These are phyloP conservation scores for Babesia gibsoni DNA, from an alignment of 169 alveolate species.

Conservation along the genomic window DNA sequence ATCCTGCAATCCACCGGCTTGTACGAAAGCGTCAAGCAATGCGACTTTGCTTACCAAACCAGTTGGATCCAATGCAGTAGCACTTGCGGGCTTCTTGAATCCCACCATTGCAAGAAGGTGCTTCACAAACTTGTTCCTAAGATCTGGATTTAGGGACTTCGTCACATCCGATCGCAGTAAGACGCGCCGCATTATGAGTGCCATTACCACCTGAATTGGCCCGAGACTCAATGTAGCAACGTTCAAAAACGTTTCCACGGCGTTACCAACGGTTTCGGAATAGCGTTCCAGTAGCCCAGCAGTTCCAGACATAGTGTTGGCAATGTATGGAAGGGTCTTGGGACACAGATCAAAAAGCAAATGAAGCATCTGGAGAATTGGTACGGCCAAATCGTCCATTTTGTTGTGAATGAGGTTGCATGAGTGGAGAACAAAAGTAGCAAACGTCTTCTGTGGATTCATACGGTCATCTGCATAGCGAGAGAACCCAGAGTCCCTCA, in stretches of 20 bases:
- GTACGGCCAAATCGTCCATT: constrained; percentile 61
- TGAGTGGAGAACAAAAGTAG: constrained; percentile 67
- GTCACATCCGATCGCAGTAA: constrained; percentile 35
- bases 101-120: constrained; percentile 29
- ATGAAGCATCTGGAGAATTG: constrained; percentile 34
- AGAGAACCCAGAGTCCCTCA: constrained; percentile 68
- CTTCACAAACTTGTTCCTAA: constrained; percentile 8
- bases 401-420: constrained; percentile 68
- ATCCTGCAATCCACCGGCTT: constrained; percentile 32
- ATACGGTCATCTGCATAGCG: constrained; percentile 67
- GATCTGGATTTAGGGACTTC: constrained; percentile 8
- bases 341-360: constrained; percentile 30
- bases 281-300: neutral
- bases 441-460: constrained; percentile 65
- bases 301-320: constrained; percentile 33
- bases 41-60: constrained; percentile 35
- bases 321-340: constrained; percentile 29
- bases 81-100: neutral
- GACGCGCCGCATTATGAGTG: constrained; percentile 32
- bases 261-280: constrained; percentile 17
- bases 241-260: constrained; percentile 51
- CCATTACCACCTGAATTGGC: constrained; percentile 45
- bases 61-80: constrained; percentile 4
- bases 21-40: constrained; percentile 24
- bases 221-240: constrained; percentile 42